Conservation (phyloP, 1,139 yeast genomes). For the Suhomyces panamericanus region DNA sequence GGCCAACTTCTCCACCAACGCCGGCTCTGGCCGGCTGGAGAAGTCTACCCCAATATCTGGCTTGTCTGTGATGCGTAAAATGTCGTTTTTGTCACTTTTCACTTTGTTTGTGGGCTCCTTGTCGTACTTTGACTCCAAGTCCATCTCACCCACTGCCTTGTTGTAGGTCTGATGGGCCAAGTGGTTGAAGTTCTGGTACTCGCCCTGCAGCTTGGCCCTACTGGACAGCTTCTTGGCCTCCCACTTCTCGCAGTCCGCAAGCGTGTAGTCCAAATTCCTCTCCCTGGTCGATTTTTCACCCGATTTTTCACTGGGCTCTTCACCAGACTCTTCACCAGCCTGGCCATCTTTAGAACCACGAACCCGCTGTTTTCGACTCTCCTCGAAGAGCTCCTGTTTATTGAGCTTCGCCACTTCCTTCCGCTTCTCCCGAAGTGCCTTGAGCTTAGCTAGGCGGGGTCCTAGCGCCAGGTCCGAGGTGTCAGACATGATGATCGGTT, state of each 20-base stretch:
- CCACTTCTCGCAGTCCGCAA: constrained; percentile 72
- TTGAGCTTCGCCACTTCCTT: constrained; percentile 22
- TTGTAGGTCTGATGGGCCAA: constrained; percentile 58
- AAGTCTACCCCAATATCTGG: constrained; percentile 7
- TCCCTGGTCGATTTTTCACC: constrained; percentile 37
- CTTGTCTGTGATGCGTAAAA: background rate
- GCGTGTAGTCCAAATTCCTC: constrained; percentile 60
- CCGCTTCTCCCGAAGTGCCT: constrained; percentile 18
- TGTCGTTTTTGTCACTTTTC: background rate
- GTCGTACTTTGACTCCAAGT: constrained; percentile 47
- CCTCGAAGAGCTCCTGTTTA: constrained; percentile 22
- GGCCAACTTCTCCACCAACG: constrained; percentile 42
- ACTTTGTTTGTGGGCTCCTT: constrained; percentile 23
- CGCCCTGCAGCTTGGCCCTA: constrained; percentile 16
- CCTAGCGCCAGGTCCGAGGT: constrained; percentile 1
- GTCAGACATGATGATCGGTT: background rate
- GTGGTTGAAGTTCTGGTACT: constrained; percentile 44
- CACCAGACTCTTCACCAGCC: constrained; percentile 5
- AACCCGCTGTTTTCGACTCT: constrained; percentile 16
- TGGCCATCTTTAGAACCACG: constrained; percentile 3
- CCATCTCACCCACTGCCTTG: constrained; percentile 42
- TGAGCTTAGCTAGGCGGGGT: constrained; percentile 14
- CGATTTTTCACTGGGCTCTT: background rate
- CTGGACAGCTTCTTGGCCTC: constrained; percentile 34
- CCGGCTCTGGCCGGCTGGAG: constrained; percentile 34